Evolutionary conservation across 371 early-diverging fungal species (phyloP), one percentile per base, ranked within the genome.

Genomic region (Circinella minor): DNA sequence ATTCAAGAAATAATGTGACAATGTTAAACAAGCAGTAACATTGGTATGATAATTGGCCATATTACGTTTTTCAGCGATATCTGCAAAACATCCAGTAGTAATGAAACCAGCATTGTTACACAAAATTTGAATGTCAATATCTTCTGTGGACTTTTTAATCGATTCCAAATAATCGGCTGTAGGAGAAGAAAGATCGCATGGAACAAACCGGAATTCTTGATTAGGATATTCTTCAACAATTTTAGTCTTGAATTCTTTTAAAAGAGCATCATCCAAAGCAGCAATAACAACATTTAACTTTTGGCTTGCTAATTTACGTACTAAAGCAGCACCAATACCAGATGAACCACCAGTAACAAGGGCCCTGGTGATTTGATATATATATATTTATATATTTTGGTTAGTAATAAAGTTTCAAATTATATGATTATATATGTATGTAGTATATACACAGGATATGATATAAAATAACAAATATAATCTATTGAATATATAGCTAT

Each of bases 91-190:
- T 36, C 89, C 89, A 11, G 86, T 81, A 11, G 81, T 81, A 71
- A 89, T 88, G 76, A 81, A 89, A 46, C 89, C 90, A 62, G 90
- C 90, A 73, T 89, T 89, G 77, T 88, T 88, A 75, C 88, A 89
- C 70, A 89, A 60, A 48, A 89, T 82, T 68, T 82, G 78, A 17
- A 89, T 76, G 65, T 77, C 78, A 69, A 88, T 80, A 63, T 83
- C 87, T 13, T 69, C 20, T 6, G 87, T 87, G 18, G 73, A 74
- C 65, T 85, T 63, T 61, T 77, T 78, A 66, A 89, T 69, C 60
- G 72, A 69, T 36, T 73, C 71, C 77, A 89, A 75, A 71, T 84
- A 88, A 36, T 78, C 69, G 10, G 79, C 80, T 13, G 77, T 57
- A 13, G 80, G 70, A 36, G 77, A 74, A 13, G 81, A 80, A 17